These are phyloP conservation scores for Infundibulicybe gibba DNA, from an alignment of 768 basidiomycete species.

Conservation along the genomic window DNA sequence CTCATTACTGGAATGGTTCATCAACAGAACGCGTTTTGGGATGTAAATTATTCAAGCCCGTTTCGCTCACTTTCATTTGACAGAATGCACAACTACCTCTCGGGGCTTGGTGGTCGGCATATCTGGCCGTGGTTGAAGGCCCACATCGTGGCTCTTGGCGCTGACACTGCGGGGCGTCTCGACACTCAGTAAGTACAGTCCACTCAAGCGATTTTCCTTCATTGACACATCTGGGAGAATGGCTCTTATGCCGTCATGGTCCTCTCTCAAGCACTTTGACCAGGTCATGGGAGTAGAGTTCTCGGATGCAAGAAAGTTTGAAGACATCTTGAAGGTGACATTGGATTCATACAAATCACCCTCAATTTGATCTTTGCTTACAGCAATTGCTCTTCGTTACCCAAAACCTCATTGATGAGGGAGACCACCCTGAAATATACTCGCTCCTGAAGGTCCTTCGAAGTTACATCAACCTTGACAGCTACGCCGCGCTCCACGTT, in stretches of 20 bases:
- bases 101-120: slow-evolving; percentile 30
- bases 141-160: slow-evolving; percentile 10
- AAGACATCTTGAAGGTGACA: slow-evolving; percentile 28
- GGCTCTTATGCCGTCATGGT: slow-evolving; percentile 24
- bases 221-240: slow-evolving; percentile 9
- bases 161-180: slow-evolving; percentile 7
- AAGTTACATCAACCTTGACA: slow-evolving; percentile 18
- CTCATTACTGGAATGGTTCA: neutral
- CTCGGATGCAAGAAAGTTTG: slow-evolving; percentile 24
- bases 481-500: slow-evolving; percentile 17
- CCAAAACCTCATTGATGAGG: slow-evolving; percentile 1
- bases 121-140: slow-evolving; percentile 20
- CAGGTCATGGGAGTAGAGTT: slow-evolving; percentile 16
- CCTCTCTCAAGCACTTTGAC: slow-evolving; percentile 24
- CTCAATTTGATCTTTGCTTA: slow-evolving; percentile 6
- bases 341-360: neutral
- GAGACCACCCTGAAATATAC: slow-evolving; percentile 10
- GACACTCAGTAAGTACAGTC: slow-evolving; percentile 19
- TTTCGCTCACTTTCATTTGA: slow-evolving; percentile 32
- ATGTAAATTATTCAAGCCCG: slow-evolving; percentile 26
- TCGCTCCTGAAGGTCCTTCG: slow-evolving; percentile 16
- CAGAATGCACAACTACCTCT: slow-evolving; percentile 28
- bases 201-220: neutral
- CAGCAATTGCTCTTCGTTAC: slow-evolving; percentile 12
- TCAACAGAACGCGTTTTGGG: slow-evolving; percentile 38